Evolutionary conservation across 108 stramenopile genomes (phyloP), one percentile per base, ranked within the genome.

Genomic region (Parietichytrium sp.): DNA sequence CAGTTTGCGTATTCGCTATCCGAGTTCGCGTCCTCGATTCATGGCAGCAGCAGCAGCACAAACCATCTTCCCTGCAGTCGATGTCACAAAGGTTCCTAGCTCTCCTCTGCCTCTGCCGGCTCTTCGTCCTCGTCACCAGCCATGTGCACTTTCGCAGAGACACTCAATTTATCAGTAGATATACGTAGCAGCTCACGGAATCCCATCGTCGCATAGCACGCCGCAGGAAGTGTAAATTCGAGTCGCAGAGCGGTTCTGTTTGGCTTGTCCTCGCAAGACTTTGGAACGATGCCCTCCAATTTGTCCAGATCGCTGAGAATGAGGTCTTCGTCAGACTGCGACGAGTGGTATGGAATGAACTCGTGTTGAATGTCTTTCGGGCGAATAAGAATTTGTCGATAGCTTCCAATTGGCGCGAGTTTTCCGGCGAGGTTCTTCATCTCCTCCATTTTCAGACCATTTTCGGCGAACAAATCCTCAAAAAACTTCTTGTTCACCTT

Each of bases 141-240:
- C n/a, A n/a, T n/a, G n/a, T n/a, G n/a, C n/a, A n/a, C n/a, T n/a
- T n/a, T n/a, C n/a, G n/a, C n/a, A n/a, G n/a, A n/a, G n/a, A n/a
- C n/a, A n/a, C n/a, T n/a, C n/a, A n/a, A n/a, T n/a, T n/a, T n/a
- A 25, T 72, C 61, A 16, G 61, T 72, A 6, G 61, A 33, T 10
- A 42, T 25, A 33, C 45, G 36, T n/a, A 25, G 36, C n/a, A 72
- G 61, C 61, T 72, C 61, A 27, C 61, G 61, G 13, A 72, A 42
- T 6, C 61, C 61, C 61, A 72, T 72, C 13, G 61, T 72, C 15
- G 61, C 61, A 27, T 72, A 72, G 61, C 61, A 72, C 3, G 61
- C 36, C 10, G 61, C 45, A n/a, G 38, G 38, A 2, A 72, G 61
- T n/a, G 36, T 45, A 42, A 72, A 72, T 47, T 42, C 38, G 38